Evolutionary conservation across 345 rosid species (phyloP).

Genomic region (Syzygium oleosum): DNA sequence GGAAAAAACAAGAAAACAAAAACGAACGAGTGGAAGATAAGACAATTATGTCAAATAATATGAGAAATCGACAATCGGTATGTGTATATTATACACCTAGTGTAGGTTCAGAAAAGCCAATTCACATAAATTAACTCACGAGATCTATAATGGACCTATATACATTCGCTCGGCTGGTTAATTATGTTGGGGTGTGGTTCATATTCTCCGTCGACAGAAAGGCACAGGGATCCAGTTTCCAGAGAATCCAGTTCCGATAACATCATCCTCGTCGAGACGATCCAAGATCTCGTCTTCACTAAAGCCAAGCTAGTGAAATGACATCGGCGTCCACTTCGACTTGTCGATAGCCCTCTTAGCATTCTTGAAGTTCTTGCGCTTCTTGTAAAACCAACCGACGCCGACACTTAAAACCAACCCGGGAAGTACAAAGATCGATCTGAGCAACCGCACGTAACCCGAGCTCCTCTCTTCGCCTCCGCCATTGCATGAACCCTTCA

Average conservation of each 20-base stretch:
- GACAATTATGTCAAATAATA: background rate
- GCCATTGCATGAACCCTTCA: conserved; percentile 55
- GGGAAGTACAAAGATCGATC: conserved; percentile 64
- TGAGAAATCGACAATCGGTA: background rate
- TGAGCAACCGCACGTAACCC: conserved; percentile 68
- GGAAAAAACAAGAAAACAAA: no score
- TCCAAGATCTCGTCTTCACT: conserved; percentile 83
- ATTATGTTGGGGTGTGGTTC: no score
- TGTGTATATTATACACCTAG: background rate
- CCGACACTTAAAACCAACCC: conserved; percentile 63
- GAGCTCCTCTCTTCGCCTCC: conserved; percentile 29
- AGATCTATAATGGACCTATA: no score
- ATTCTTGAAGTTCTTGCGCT: conserved; percentile 59
- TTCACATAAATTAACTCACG: no score
- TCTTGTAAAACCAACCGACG: conserved; percentile 70
- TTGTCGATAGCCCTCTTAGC: conserved; percentile 53
- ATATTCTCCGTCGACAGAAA: no score
- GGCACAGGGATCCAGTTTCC: conserved; percentile 24
- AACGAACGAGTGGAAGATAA: background rate
- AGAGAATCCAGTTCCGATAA: conserved; percentile 78
- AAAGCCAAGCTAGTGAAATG: conserved; percentile 89
- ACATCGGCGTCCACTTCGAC: conserved; percentile 92
- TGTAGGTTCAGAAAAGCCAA: no score
- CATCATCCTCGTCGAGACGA: conserved; percentile 83
- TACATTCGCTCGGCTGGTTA: no score